A percentile compares a stretch with the other conserved stretches of the same genome.
Evolutionary conservation across 495 filamentous ascomycete genomes (phyloP).

Genomic region (Annulohypoxylon stygium): DNA sequence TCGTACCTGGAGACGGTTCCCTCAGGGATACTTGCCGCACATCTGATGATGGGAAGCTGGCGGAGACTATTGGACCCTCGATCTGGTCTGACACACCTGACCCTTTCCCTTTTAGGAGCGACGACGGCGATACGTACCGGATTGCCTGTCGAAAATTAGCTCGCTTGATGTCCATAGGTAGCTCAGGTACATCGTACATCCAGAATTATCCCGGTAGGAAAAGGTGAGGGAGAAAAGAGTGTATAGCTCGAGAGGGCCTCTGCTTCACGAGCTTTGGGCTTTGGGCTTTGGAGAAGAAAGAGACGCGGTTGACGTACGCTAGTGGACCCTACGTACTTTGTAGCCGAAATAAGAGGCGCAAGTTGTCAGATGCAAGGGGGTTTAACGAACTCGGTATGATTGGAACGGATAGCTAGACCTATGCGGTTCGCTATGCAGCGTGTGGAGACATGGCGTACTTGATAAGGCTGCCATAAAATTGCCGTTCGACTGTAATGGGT

Average conservation of each 20-base stretch:
- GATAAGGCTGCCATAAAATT: constrained; percentile 45
- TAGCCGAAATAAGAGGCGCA: constrained; percentile 41
- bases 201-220: constrained; percentile 27
- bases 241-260: constrained; percentile 21
- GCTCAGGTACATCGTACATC: constrained; percentile 24
- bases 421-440: constrained; percentile 31
- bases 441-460: constrained; percentile 41
- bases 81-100: constrained; percentile 49
- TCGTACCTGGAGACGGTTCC: constrained; percentile 47
- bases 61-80: constrained; percentile 46
- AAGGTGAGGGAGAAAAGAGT: constrained; percentile 20
- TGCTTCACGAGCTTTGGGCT: constrained; percentile 34
- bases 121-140: constrained; percentile 44
- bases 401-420: constrained; percentile 35
- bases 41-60: constrained; percentile 46
- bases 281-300: constrained; percentile 3
- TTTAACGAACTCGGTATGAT: constrained; percentile 34
- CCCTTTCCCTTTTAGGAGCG: constrained; percentile 46
- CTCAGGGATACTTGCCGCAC: constrained; percentile 48
- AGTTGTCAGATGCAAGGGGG: constrained; percentile 47
- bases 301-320: constrained; percentile 34
- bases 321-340: constrained; percentile 42
- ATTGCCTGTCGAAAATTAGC: constrained; percentile 29
- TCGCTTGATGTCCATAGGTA: constrained; percentile 22
- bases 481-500: constrained; percentile 32